phyloP scores from a whole-genome alignment of 306 rosid genomes.

The Fragaria ananassa region DNA sequence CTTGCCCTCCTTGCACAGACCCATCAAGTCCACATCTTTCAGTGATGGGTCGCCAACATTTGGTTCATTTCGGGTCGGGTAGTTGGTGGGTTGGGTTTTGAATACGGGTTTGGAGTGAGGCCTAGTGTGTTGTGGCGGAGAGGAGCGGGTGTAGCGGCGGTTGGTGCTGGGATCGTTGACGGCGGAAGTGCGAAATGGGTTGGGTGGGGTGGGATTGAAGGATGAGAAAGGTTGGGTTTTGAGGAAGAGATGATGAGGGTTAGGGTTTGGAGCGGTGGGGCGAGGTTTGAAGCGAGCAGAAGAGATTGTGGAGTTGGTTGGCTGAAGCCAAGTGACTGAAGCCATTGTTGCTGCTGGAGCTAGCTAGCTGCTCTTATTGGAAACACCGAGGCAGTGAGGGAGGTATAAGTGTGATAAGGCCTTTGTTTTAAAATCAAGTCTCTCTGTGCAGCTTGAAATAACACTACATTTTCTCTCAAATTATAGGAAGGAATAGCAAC shows the following conservation, averaged over 20 bases:
- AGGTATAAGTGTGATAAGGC: too few relatives aligned
- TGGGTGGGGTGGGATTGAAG: conserved; percentile 5
- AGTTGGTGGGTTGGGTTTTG: conserved; percentile 31
- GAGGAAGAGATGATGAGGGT: conserved; percentile 17
- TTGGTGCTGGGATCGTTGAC: conserved; percentile 20
- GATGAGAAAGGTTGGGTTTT: conserved; percentile 26
- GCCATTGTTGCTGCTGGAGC: conserved; percentile 33
- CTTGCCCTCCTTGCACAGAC: conserved; percentile 61
- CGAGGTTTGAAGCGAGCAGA: conserved; percentile 28
- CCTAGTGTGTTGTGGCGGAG: conserved; percentile 6
- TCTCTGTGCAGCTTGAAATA: too few relatives aligned
- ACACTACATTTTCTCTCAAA: too few relatives aligned
- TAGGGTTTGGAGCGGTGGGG: conserved; percentile 1
- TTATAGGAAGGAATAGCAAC: too few relatives aligned
- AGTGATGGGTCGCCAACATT: conserved; percentile 24
- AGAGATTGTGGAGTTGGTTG: conserved; percentile 27
- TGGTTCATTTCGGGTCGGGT: conserved; percentile 29
- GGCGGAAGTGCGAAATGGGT: conserved; percentile 27
- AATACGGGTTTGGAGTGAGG: conserved; percentile 19
- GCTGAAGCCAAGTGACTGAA: conserved; percentile 36
- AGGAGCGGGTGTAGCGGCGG: conserved; percentile 35
- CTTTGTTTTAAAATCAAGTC: too few relatives aligned
- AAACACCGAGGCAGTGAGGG: background rate
- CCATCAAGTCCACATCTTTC: conserved; percentile 41
- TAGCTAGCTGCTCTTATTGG: background rate